Evolutionary conservation across 345 rosid genomes (phyloP).

Genomic region (Populus simonii): DNA sequence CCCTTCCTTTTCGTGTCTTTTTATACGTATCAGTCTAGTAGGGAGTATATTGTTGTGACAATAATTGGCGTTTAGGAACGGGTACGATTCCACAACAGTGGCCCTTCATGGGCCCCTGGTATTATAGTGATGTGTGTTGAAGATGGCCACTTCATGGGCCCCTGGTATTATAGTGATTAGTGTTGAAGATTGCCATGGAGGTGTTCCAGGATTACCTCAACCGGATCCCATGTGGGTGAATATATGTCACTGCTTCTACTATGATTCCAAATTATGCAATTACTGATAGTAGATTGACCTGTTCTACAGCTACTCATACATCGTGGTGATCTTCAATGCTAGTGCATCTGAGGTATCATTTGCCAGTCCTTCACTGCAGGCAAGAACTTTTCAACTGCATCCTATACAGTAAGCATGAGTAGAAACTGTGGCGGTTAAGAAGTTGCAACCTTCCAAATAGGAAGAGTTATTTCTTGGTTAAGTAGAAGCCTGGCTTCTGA

Average conservation of each 20-base stretch:
- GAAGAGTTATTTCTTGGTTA: conserved; percentile 6
- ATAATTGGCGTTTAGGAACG: conserved; percentile 45
- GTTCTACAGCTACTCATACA: conserved; percentile 54
- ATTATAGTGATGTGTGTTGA: conserved; percentile 86
- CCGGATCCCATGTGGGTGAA: conserved; percentile 66
- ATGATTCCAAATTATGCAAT: background rate
- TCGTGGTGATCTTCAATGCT: conserved; percentile 67
- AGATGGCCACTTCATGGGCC: conserved; percentile 65
- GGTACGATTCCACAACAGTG: conserved; percentile 69
- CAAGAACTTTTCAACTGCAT: conserved; percentile 59
- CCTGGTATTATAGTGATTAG: conserved; percentile 84
- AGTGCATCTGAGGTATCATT: conserved; percentile 61
- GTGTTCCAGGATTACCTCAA: conserved; percentile 55
- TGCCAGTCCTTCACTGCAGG: conserved; percentile 37
- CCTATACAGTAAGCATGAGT: conserved; percentile 51
- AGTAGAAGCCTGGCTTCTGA: background rate
- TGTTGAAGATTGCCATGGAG: conserved; percentile 77
- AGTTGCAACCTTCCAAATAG: no score
- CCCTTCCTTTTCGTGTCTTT: background rate
- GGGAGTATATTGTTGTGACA: background rate
- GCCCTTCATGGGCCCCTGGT: conserved; percentile 69
- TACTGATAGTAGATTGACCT: background rate
- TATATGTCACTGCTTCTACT: background rate
- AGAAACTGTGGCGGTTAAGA: no score
- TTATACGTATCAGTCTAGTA: background rate